Base-by-base conservation (phyloP, 257 asterid genomes). In the Salvia splendens region DNA sequence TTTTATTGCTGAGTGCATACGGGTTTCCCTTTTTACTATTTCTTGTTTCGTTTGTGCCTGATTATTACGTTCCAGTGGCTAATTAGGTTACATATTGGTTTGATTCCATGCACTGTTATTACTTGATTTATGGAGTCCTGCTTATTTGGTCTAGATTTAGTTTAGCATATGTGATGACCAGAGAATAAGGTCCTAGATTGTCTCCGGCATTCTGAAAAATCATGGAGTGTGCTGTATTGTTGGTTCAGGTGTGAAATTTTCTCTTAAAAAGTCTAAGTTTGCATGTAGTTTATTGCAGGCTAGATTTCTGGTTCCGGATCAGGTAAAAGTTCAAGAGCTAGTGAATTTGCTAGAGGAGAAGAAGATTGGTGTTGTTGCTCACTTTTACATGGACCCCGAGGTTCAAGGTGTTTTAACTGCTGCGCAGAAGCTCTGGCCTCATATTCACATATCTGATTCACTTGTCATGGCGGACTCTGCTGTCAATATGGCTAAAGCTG, bases 361-460 rank as follows among this genome's bases (percentile, higher is more conserved):
- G 87, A 94, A 85, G 80, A 94, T 91, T 71, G 99, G 99, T 30
- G 81, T 94, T 50, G 99, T 83, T 72, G 96, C 99, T 6, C 99
- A 94, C 71, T 94, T 93, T 80, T 94, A 94, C 87, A 94, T 94
- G 99, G 99, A 94, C 79, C 99, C 99, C 40, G 99, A 94, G 81
- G 97, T 94, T 68, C 99, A 94, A 83, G 99, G 99, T 7, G 86
- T 94, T 72, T 75, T 94, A 78, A 94, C 97, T 43, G 96, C 97
- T 52, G 97, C 99, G 8, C 88, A 83, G 85, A 88, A 91, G 81
- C 82, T 81, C 64, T 94, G 99, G 99, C 96, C 99, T 73, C 96
- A 94, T 71, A 94, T 93, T 71, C 95, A 93, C 78, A 90, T 93
- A 67, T 93, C 99, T 38, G 97, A 93, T 84, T 93, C 99, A 54